Base-by-base conservation (phyloP, 2,329 filamentous ascomycete species). In the Calonectria montana region DNA sequence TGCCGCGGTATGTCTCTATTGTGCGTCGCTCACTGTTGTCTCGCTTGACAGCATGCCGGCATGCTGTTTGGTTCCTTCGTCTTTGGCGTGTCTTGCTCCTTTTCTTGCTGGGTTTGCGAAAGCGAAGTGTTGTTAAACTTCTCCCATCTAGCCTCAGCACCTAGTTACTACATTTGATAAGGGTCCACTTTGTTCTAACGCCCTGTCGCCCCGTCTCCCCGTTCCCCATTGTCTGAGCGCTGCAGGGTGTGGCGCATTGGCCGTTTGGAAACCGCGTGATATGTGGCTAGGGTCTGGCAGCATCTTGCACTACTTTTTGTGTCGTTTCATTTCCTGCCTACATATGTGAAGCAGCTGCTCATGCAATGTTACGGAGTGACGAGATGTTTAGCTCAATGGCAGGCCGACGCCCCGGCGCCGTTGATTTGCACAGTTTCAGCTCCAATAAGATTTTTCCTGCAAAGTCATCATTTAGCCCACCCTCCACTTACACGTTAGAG, bases 201-300 rank as follows among this genome's bases (percentile, higher is more conserved):
- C 63, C 64, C 69, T 47, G 48, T 47, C 63, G 55, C 48, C 45
- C 55, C 57, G 45, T 63, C 47, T 48, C 53, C 57, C 69, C 64
- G 57, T 64, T 67, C 45, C 65, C 48, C 35, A 69, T 55, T 31
- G 62, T 66, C 70, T 65, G 66, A 66, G 65, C 65, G 69, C 50
- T 65, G 48, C 61, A 61, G 50, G 57, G 48, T 53, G 61, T 66
- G 70, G 53, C 70, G 61, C 70, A 69, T 69, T 55, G 61, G 69
- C 53, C 53, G 70, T 72, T 72, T 70, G 37, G 39, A 47, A 67
- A 63, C 27, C 45, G 63, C 62, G 53, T 71, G 64, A 50, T 37
- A 53, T 62, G 50, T 48, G 59, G 61, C 53, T 41, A 62, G 27
- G 35, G 53, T 35, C 31, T 10, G 23, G 53, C 41, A 53, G 57